Evolutionary conservation across 2,329 filamentous ascomycete genomes (phyloP).

Genomic region (Paraphaeosphaeria sporulosa): DNA sequence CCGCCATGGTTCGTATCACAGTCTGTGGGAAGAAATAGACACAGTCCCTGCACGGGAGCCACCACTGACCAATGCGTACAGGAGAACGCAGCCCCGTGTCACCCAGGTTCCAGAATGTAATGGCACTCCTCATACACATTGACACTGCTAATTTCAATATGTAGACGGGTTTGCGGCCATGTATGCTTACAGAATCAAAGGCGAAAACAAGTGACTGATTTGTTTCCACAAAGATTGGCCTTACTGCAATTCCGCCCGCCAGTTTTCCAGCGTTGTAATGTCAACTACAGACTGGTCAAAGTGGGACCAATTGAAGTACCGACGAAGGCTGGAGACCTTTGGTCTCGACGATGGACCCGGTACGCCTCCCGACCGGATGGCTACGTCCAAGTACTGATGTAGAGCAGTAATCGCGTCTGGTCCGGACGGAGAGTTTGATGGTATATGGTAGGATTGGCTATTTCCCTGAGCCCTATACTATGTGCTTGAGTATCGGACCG

Average conservation of each 20-base stretch:
- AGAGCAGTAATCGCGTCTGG: constrained; percentile 67
- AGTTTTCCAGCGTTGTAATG: constrained; percentile 70
- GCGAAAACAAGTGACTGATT: not conserved
- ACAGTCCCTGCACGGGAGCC: not conserved
- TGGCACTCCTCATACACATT: not conserved
- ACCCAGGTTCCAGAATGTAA: constrained; percentile 84
- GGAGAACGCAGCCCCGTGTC: constrained; percentile 83
- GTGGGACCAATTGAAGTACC: constrained; percentile 68
- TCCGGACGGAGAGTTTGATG: constrained; percentile 74
- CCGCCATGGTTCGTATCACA: constrained; percentile 46
- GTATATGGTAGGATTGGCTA: constrained; percentile 72
- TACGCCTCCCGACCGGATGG: constrained; percentile 13
- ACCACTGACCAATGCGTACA: constrained; percentile 33
- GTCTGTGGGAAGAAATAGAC: too few relatives aligned
- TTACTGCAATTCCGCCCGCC: constrained; percentile 86
- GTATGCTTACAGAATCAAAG: constrained; percentile 26
- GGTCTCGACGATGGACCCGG: constrained; percentile 67
- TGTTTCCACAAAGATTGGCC: constrained; percentile 77
- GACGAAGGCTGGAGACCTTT: constrained; percentile 84
- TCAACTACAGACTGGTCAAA: constrained; percentile 59
- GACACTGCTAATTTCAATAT: constrained; percentile 14
- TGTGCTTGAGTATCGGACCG: not conserved
- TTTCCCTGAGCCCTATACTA: not conserved
- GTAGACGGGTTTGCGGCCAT: constrained; percentile 44
- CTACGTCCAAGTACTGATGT: constrained; percentile 12